Conservation (phyloP, 1,284 basidiomycete genomes). For the Rhodotorula sp. region DNA sequence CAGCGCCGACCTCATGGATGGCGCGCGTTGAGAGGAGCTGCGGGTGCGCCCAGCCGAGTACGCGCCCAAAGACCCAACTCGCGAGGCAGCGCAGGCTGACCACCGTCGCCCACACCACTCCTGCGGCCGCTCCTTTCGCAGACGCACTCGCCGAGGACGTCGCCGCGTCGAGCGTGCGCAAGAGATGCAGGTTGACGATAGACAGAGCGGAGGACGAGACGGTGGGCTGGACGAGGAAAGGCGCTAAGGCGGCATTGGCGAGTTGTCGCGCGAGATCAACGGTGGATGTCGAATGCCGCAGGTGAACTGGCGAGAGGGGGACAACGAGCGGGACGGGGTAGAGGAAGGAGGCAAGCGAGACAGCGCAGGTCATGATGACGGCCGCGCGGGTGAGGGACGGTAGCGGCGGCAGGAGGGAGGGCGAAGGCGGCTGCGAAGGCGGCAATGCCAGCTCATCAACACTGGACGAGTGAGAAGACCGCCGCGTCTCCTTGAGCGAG, state of each 20-base stretch:
- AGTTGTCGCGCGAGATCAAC: neutral
- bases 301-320: conserved; percentile 19
- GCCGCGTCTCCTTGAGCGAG: neutral
- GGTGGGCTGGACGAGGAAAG: conserved; percentile 17
- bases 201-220: conserved; percentile 1
- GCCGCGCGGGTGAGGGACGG: conserved; percentile 4
- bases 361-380: neutral
- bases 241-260: conserved; percentile 23
- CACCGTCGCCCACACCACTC: conserved; percentile 80
- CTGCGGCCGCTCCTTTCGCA: conserved; percentile 57
- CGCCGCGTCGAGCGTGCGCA: conserved; percentile 7
- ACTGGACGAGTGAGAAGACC: neutral
- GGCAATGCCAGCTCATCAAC: neutral
- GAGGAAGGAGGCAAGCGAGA: conserved; percentile 10
- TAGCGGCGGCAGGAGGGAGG: neutral
- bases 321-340: neutral
- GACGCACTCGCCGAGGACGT: neutral
- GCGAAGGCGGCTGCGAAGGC: neutral
- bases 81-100: conserved; percentile 81
- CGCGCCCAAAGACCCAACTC: conserved; percentile 30
- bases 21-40: conserved; percentile 22
- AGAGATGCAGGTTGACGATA: conserved; percentile 11
- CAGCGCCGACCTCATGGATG: conserved; percentile 35
- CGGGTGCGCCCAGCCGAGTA: conserved; percentile 34
- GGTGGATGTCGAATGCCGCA: conserved; percentile 5